Base-by-base conservation (phyloP, 805 yeast species). In the Myxozyma sirexii region DNA sequence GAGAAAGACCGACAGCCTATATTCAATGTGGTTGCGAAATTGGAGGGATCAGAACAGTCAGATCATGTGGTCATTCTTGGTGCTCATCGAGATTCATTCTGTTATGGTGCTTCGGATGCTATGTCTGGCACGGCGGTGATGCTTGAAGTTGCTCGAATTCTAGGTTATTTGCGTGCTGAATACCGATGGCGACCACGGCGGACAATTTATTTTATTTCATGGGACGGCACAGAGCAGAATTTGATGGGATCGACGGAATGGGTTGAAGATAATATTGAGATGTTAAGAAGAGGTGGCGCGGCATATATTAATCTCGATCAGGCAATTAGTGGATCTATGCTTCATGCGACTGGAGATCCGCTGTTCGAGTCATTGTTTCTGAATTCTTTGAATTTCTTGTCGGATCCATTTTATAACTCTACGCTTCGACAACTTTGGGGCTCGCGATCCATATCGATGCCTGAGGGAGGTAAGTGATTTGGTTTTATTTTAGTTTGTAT, bases 201-300 rank as follows among this genome's bases (percentile, higher is more conserved):
- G 66, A 82, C 91, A 0, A 84, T 90, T 19, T 78, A 82, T 56
- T 76, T 90, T 48, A 85, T 85, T 0, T 83, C 88, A 33, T 90
- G 91, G 91, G 96, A 90, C 72, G 96, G 89, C 35, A 90, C 85
- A 62, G 90, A 85, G 68, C 82, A 81, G 63, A 92, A 88, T 0
- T 74, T 84, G 60, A 65, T 89, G 43, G 96, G 96, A 0, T 83
- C 90, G 0, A 85, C 94, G 0, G 94, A 89, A 68, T 87, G 80
- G 75, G 91, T 86, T 4, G 93, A 88, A 70, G 82, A 82, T 54
- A 76, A 82, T 54, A 78, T 78, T 2, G 70, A 75, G 23, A 67
- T 68, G 27, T 71, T 88, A 35, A 74, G 78, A 49, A 75, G 74
- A 44, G 77, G 79, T 39, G 85, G 82, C 0, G 79, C 86, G 38